Evolutionary conservation across 2,329 filamentous ascomycete genomes (phyloP).

Genomic region (Rosellinia necatrix): DNA sequence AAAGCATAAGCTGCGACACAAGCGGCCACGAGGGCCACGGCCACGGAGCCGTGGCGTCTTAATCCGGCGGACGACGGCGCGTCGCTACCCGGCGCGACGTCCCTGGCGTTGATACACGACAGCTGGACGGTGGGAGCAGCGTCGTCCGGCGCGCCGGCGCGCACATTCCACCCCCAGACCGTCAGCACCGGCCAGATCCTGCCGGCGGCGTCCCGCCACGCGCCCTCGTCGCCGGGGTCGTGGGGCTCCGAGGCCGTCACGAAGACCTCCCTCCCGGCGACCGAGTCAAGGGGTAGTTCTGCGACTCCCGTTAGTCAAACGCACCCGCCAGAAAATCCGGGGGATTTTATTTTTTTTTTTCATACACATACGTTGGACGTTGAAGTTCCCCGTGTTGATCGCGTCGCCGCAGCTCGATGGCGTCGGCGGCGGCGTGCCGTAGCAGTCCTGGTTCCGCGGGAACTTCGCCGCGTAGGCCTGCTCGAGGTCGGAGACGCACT

Average conservation of each 20-base stretch:
- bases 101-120: slow-evolving; percentile 32
- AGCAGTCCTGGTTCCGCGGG: slow-evolving; percentile 33
- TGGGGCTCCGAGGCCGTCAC: slow-evolving; percentile 35
- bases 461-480: slow-evolving; percentile 35
- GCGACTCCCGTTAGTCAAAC: too few relatives aligned
- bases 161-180: slow-evolving; percentile 38
- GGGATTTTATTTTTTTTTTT: too few relatives aligned
- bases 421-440: slow-evolving; percentile 32
- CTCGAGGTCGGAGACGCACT: slow-evolving; percentile 37
- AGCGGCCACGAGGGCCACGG: slow-evolving; percentile 6
- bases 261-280: slow-evolving; percentile 34
- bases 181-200: slow-evolving; percentile 35
- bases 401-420: slow-evolving; percentile 34
- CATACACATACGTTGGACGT: slow-evolving; percentile 34
- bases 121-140: slow-evolving; percentile 30
- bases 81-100: slow-evolving; percentile 16
- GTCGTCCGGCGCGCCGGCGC: slow-evolving; percentile 30
- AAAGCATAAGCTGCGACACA: slow-evolving; percentile 8
- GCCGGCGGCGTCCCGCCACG: slow-evolving; percentile 22
- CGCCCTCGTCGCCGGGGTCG: slow-evolving; percentile 24
- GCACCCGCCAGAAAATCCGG: too few relatives aligned
- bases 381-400: slow-evolving; percentile 30
- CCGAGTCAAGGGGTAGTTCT: slow-evolving; percentile 34
- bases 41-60: background rate
- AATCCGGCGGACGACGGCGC: slow-evolving; percentile 1